A percentile compares a stretch with the other conserved stretches of the same genome.
Evolutionary conservation across 2,329 filamentous ascomycete genomes (phyloP).

Genomic region (Pseudogymnoascus sp.): DNA sequence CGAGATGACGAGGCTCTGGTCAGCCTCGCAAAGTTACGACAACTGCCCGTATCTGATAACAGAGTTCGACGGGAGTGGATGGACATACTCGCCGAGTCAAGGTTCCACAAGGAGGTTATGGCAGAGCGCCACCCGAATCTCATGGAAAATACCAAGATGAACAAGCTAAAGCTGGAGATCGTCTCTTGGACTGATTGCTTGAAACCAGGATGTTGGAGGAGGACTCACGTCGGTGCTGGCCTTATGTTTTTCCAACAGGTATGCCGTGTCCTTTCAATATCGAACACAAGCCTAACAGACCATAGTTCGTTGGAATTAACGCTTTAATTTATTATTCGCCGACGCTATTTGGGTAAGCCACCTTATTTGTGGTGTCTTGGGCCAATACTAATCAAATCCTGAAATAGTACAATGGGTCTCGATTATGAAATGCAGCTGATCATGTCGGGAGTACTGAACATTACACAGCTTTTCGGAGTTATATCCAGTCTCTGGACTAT

Average conservation of each 20-base stretch:
- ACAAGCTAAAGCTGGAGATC: slow-evolving; percentile 40
- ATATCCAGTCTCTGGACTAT: slow-evolving; percentile 42
- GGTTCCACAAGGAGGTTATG: slow-evolving; percentile 42
- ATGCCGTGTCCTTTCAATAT: neutral
- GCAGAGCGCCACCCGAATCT: slow-evolving; percentile 34
- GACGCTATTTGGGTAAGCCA: slow-evolving; percentile 43
- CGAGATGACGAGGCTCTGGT: slow-evolving; percentile 43
- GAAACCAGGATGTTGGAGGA: slow-evolving; percentile 41
- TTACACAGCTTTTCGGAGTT: slow-evolving; percentile 42
- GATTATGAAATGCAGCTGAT: slow-evolving; percentile 41
- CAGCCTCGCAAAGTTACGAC: slow-evolving; percentile 42
- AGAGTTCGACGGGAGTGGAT: slow-evolving; percentile 45
- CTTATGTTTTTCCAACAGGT: slow-evolving; percentile 52
- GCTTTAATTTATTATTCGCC: slow-evolving; percentile 57
- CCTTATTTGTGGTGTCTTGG: neutral
- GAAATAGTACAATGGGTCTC: slow-evolving; percentile 34
- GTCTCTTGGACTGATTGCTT: slow-evolving; percentile 45
- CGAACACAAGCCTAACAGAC: neutral
- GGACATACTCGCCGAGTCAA: slow-evolving; percentile 46
- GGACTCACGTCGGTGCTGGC: slow-evolving; percentile 44
- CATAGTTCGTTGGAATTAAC: slow-evolving; percentile 43
- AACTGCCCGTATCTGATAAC: slow-evolving; percentile 41
- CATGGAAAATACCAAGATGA: slow-evolving; percentile 29
- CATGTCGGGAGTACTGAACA: slow-evolving; percentile 46
- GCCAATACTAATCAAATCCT: neutral